These are phyloP conservation scores for Corynascus novoguineensis DNA, from an alignment of 495 filamentous ascomycete species.

Conservation along the genomic window DNA sequence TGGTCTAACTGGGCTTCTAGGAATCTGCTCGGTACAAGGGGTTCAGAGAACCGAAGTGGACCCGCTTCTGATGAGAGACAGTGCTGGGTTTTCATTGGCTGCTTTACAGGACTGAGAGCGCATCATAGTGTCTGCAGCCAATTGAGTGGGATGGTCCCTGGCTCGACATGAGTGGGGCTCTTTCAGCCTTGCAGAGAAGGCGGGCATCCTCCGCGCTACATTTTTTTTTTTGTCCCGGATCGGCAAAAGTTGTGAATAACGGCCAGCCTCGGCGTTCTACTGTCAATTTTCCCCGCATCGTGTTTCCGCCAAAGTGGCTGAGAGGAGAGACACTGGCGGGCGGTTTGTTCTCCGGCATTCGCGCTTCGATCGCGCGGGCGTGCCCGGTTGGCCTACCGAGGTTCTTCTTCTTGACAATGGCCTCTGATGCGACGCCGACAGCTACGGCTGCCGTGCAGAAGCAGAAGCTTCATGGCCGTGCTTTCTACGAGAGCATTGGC, in stretches of 20 bases:
- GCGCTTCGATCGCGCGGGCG: slow-evolving; percentile 11
- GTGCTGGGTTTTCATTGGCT: no score
- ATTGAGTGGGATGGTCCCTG: no score
- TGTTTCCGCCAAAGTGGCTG: no score
- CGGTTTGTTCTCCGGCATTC: slow-evolving; percentile 1
- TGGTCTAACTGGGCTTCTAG: no score
- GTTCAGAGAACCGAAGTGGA: no score
- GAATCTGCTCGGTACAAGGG: no score
- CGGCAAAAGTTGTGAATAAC: background rate
- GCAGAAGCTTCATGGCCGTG: slow-evolving; percentile 70
- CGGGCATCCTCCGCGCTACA: no score
- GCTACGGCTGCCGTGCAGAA: slow-evolving; percentile 18
- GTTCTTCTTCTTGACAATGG: slow-evolving; percentile 19
- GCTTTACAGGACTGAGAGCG: no score
- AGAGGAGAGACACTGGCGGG: slow-evolving; percentile 7
- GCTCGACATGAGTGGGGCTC: background rate
- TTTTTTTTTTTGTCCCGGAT: background rate
- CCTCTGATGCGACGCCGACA: slow-evolving; percentile 6
- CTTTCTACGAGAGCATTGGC: slow-evolving; percentile 90
- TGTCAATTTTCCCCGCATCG: background rate
- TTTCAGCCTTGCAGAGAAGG: slow-evolving; percentile 17
- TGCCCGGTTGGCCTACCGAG: background rate
- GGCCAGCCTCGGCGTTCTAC: background rate
- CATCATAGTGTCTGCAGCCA: no score
- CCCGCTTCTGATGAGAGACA: no score